Base-by-base conservation (phyloP, 2,329 filamentous ascomycete species). In the Colletotrichum sidae region DNA sequence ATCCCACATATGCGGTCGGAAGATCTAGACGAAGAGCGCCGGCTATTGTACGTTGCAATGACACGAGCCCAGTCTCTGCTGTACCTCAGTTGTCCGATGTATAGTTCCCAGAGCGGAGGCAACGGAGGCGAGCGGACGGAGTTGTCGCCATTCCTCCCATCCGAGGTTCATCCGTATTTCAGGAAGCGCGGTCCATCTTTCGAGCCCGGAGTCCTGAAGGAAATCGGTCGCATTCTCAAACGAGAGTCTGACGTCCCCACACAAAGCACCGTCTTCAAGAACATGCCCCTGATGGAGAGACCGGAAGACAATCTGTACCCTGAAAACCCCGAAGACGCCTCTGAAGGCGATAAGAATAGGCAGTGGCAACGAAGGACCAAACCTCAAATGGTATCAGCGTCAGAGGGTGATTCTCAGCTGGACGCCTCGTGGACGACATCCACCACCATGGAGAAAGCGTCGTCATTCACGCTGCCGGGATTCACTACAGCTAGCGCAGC, bases 41-140 rank as follows among this genome's bases (percentile, higher is more conserved):
- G 95, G 35, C 79, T 99, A 50, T 83, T 99, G 0, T 99, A 98
- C 72, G 96, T 99, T 12, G 95, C 94, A 35, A 98, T 99, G 94
- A 99, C 95, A 3, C 85, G 95, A 74, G 95, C 96, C 7, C 90
- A 98, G 75, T 90, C 88, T 1, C 79, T 98, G 37, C 80, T 99
- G 1, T 97, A 97, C 71, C 82, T 98, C 59, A 97, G 93, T 75
- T 92, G 88, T 69, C 93, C 94, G 0, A 76, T 90, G 42, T 89
- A 88, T 70, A 90, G 88, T 65, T 88, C 90, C 8, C 85, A 87
- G 60, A 80, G 84, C 33, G 77, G 79, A 58, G 78, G 81, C 52
- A 85, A 89, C 69, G 82, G 88, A 62, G 88, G 90, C 0, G 87
- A 68, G 44, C 60, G 66, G 11, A 66, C 65, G 4, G 67, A 85